Percentiles rank a stretch among this genome's conserved stretches.
These are phyloP conservation scores for Clathrospora elynae DNA, from an alignment of 2,329 filamentous ascomycete genomes.

Conservation along the genomic window DNA sequence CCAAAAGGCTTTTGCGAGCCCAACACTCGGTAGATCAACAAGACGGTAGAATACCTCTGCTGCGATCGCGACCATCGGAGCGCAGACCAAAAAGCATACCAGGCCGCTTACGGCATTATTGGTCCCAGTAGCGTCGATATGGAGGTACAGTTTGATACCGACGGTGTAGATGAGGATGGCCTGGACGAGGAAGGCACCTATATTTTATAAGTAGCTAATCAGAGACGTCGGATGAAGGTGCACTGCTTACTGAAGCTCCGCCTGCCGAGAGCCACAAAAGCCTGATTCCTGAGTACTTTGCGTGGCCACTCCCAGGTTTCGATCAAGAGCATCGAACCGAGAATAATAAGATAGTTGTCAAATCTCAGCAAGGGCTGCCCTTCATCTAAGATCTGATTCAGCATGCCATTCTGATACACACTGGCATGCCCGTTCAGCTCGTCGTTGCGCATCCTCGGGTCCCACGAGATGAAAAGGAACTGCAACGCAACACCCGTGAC, in stretches of 20 bases:
- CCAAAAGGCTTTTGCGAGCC: slow-evolving; percentile 29
- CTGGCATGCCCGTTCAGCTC: slow-evolving; percentile 52
- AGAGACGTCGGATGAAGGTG: background rate
- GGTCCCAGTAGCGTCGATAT: slow-evolving; percentile 23
- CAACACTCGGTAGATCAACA: slow-evolving; percentile 42
- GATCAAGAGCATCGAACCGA: slow-evolving; percentile 50
- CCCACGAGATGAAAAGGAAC: slow-evolving; percentile 52
- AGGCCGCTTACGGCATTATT: slow-evolving; percentile 21
- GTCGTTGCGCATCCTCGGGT: slow-evolving; percentile 41
- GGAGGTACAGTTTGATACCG: slow-evolving; percentile 54
- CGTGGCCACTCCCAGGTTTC: slow-evolving; percentile 49
- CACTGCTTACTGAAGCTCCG: slow-evolving; percentile 52
- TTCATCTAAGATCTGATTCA: slow-evolving; percentile 45
- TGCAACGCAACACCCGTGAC: slow-evolving; percentile 49
- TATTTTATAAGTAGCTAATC: slow-evolving; percentile 14
- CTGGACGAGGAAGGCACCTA: slow-evolving; percentile 52
- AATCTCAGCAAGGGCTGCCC: slow-evolving; percentile 48
- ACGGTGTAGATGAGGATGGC: slow-evolving; percentile 50
- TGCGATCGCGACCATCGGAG: slow-evolving; percentile 21
- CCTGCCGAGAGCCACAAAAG: slow-evolving; percentile 49
- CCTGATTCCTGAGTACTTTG: slow-evolving; percentile 40
- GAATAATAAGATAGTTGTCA: slow-evolving; percentile 53
- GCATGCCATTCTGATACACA: slow-evolving; percentile 46
- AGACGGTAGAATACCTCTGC: slow-evolving; percentile 41
- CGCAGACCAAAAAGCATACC: slow-evolving; percentile 33